Base-by-base conservation (phyloP, 495 filamentous ascomycete species). In the Pseudevernia furfuracea region DNA sequence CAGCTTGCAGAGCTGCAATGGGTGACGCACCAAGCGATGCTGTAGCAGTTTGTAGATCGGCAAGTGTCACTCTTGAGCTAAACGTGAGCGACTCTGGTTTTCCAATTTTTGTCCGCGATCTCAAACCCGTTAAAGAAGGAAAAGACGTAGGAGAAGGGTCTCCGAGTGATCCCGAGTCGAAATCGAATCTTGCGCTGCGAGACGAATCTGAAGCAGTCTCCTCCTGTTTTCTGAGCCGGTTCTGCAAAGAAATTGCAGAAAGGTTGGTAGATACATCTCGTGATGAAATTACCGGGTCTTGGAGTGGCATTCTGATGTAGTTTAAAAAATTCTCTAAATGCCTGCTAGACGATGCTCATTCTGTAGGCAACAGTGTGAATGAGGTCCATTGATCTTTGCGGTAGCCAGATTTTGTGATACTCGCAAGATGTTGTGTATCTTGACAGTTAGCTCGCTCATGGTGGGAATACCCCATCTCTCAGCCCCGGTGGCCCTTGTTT, bases 1-100 rank as follows among this genome's bases (percentile, higher is more conserved):
- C 81, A 57, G 86, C 86, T 71, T 92, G 89, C 1, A 90, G 72
- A 25, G 91, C 65, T 0, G 89, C 80, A 70, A 90, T 87, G 30
- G 85, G 80, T 0, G 89, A 89, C 25, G 86, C 84, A 5, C 80
- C 78, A 1, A 90, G 72, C 10, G 63, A 66, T 61, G 34, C 30
- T 55, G 61, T 57, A 58, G 66, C 46, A 17, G 77, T 76, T 23
- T 82, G 78, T 15, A 82, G 62, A 6, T 60, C 46, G 39, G 86
- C 83, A 7, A 86, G 41, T 15, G 19, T 21, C 0, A 69, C 39
- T 19, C 30, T 39, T 14, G 76, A 69, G 0, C 43, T 34, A 3
- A 67, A 44, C 15, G 59, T 48, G 21, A 68, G 34, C 62, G 34
- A 66, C 57, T 17, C 59, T 30, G 9, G 66, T 38, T 60, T 63